Percentiles rank a stretch among this genome's conserved stretches.
Conservation (phyloP, 306 rosid genomes). For the Cicer bijugum region DNA sequence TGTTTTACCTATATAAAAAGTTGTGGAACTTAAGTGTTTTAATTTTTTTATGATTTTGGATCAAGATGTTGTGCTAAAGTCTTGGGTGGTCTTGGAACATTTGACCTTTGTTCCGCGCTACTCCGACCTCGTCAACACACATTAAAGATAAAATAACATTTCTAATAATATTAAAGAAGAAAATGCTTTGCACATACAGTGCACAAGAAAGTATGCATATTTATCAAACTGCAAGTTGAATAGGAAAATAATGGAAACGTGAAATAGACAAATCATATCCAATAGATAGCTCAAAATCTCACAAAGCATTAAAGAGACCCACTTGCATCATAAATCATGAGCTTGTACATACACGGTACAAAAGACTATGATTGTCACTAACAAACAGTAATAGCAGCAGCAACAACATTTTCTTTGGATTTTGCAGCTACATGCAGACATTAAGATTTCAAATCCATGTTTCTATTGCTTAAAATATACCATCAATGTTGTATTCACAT, state of each 20-base stretch:
- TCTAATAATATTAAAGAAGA: no score
- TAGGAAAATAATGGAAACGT: slow-evolving; percentile 34
- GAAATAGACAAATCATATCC: slow-evolving; percentile 42
- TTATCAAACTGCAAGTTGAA: slow-evolving; percentile 24
- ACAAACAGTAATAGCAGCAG: slow-evolving; percentile 26
- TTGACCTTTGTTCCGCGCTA: no score
- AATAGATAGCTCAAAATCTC: slow-evolving; percentile 43
- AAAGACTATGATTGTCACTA: slow-evolving; percentile 41
- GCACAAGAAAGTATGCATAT: neutral
- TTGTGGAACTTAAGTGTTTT: no score
- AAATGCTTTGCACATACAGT: no score
- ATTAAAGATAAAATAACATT: no score
- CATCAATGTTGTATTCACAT: slow-evolving; percentile 24
- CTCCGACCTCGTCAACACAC: no score
- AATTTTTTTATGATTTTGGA: no score
- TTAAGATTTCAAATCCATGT: slow-evolving; percentile 32
- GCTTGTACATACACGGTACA: slow-evolving; percentile 34
- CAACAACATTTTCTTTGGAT: slow-evolving; percentile 29
- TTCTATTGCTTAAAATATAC: slow-evolving; percentile 28
- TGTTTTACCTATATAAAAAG: no score
- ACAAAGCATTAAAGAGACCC: slow-evolving; percentile 42
- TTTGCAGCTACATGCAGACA: slow-evolving; percentile 47
- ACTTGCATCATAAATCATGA: slow-evolving; percentile 46
- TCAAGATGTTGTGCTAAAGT: no score
- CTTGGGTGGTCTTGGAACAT: no score